Conservation (phyloP, 139 green algal genomes). For the Micromonas pusilla region DNA sequence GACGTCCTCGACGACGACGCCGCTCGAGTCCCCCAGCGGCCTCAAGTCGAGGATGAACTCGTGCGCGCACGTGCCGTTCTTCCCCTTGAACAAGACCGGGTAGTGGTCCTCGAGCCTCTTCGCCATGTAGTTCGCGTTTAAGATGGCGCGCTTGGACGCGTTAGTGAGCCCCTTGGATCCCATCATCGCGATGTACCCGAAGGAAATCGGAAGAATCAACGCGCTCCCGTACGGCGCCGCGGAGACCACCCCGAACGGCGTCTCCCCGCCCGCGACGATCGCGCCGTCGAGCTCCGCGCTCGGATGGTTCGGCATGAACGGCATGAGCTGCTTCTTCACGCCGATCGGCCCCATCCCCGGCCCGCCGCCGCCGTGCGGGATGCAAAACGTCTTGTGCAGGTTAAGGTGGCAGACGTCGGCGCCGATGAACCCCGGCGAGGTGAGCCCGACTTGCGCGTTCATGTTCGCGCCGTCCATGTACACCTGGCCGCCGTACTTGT, state of each 20-base stretch:
- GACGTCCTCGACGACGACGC: slow-evolving; percentile 87
- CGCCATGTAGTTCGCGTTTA: slow-evolving; percentile 99
- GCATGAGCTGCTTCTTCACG: slow-evolving; percentile 92
- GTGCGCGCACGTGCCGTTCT: slow-evolving; percentile 91
- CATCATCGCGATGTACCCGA: slow-evolving; percentile 98
- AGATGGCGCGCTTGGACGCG: slow-evolving; percentile 74
- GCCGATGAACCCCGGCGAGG: slow-evolving; percentile 90
- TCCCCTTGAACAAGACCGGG: slow-evolving; percentile 50
- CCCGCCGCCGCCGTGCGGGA: slow-evolving; percentile 91
- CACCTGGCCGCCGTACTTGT: slow-evolving; percentile 85
- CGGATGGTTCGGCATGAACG: slow-evolving; percentile 93
- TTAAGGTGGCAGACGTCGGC: slow-evolving; percentile 99
- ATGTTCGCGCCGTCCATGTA: slow-evolving; percentile 99
- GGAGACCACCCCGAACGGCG: slow-evolving; percentile 85
- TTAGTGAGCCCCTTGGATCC: slow-evolving; percentile 77
- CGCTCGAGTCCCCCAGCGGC: slow-evolving; percentile 70
- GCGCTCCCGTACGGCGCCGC: slow-evolving; percentile 89
- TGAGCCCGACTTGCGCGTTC: slow-evolving; percentile 98
- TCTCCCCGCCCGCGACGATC: slow-evolving; percentile 19
- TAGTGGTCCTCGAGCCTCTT: slow-evolving; percentile 63
- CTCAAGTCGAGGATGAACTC: slow-evolving; percentile 97
- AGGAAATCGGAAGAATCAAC: slow-evolving; percentile 98
- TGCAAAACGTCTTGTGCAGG: slow-evolving; percentile 99
- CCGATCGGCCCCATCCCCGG: slow-evolving; percentile 60
- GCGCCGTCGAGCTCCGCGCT: slow-evolving; percentile 39